Evolutionary conservation across 2,329 filamentous ascomycete species (phyloP).

Genomic region (Lachnellula cervina): DNA sequence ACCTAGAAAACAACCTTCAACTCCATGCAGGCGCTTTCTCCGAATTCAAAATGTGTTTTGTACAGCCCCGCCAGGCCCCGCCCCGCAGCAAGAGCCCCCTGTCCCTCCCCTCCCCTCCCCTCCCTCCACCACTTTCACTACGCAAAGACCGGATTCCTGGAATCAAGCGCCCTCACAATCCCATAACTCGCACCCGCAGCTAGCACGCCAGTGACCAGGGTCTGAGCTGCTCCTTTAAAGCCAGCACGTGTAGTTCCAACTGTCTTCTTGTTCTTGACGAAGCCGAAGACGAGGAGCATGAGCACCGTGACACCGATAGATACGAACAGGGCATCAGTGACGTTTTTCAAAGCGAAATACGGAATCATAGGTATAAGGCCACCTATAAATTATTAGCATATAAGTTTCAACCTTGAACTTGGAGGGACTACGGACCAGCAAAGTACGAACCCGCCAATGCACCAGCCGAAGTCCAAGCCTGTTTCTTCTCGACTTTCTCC

Average conservation of each 20-base stretch:
- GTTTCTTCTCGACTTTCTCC: slow-evolving; percentile 29
- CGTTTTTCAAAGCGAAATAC: slow-evolving; percentile 42
- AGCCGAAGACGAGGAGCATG: slow-evolving; percentile 47
- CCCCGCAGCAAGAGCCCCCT: neutral
- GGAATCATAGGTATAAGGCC: slow-evolving; percentile 47
- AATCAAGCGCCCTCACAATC: slow-evolving; percentile 54
- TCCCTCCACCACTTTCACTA: neutral
- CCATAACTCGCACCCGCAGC: slow-evolving; percentile 63
- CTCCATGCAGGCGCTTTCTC: too few species aligned
- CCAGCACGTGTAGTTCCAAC: slow-evolving; percentile 47
- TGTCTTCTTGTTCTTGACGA: slow-evolving; percentile 38
- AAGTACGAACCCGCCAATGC: slow-evolving; percentile 32
- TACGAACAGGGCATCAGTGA: slow-evolving; percentile 39
- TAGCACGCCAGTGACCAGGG: slow-evolving; percentile 58
- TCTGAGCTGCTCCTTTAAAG: slow-evolving; percentile 57
- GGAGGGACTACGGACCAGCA: slow-evolving; percentile 22
- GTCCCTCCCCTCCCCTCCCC: too few species aligned
- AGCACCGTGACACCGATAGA: slow-evolving; percentile 48
- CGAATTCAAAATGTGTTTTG: too few species aligned
- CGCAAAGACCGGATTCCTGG: slow-evolving; percentile 1
- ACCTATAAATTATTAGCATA: slow-evolving; percentile 11
- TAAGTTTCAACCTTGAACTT: neutral
- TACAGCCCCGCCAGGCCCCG: neutral
- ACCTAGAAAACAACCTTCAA: too few species aligned
- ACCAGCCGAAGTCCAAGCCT: slow-evolving; percentile 26